Evolutionary conservation across 345 rosid genomes (phyloP).

Genomic region (Mangifera indica): DNA sequence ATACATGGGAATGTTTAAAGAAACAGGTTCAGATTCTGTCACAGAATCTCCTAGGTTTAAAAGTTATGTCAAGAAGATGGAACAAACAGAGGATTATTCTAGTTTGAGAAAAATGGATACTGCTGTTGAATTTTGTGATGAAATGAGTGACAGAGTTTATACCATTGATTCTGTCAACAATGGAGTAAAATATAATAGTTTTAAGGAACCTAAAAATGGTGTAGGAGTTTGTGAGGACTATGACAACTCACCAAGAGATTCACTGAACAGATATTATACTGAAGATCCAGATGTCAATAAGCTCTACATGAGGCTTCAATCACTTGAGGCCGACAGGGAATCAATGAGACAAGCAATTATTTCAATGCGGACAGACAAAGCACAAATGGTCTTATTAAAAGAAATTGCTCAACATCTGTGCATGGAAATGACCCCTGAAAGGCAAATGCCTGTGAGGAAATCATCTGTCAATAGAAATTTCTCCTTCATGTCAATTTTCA

Average conservation of each 20-base stretch:
- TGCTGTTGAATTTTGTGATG: constrained; percentile 61
- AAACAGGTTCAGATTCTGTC: constrained; percentile 38
- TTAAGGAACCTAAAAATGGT: constrained; percentile 43
- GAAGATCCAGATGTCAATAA: constrained; percentile 79
- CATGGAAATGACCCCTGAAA: constrained; percentile 70
- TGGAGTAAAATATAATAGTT: constrained; percentile 36
- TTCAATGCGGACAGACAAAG: constrained; percentile 91
- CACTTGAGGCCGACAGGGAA: constrained; percentile 96
- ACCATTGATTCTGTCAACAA: constrained; percentile 81
- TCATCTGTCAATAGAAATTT: constrained; percentile 41
- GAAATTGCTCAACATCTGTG: constrained; percentile 94
- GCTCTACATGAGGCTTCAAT: constrained; percentile 85
- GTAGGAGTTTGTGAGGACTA: constrained; percentile 44
- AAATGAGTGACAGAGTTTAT: constrained; percentile 77
- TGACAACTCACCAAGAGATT: constrained; percentile 47
- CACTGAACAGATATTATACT: constrained; percentile 43
- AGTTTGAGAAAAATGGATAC: constrained; percentile 43
- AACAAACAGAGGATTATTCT: constrained; percentile 40
- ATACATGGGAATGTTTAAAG: constrained; percentile 42
- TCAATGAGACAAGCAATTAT: constrained; percentile 88
- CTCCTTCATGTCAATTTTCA: constrained; percentile 60
- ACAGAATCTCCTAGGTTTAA: constrained; percentile 55
- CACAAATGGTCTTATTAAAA: constrained; percentile 76
- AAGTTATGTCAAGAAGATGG: constrained; percentile 51
- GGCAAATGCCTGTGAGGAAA: constrained; percentile 46